These are phyloP conservation scores for Golubevia pallescens DNA, from an alignment of 1,284 basidiomycete genomes.

Conservation along the genomic window DNA sequence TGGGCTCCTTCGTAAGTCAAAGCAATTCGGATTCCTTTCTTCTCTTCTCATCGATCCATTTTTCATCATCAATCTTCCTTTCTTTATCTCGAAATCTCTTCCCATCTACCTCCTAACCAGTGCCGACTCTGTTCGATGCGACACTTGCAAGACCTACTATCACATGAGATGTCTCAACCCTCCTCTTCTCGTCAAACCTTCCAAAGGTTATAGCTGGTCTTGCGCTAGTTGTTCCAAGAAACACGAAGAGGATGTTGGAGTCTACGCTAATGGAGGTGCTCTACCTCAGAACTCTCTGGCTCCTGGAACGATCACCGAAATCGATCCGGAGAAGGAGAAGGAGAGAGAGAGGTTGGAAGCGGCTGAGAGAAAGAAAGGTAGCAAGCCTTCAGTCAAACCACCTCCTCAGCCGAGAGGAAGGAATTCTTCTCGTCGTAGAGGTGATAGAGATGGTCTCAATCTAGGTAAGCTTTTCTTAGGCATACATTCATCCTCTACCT, in stretches of 20 bases:
- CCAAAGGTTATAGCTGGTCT: conserved; percentile 96
- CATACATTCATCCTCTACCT: neutral
- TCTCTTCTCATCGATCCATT: conserved; percentile 11
- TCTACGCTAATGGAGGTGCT: conserved; percentile 64
- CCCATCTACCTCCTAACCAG: conserved; percentile 66
- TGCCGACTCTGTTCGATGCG: conserved; percentile 88
- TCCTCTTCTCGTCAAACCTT: conserved; percentile 90
- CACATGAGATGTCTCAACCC: conserved; percentile 94
- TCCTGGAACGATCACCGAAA: neutral
- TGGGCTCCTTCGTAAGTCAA: conserved; percentile 86
- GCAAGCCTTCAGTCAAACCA: conserved; percentile 2
- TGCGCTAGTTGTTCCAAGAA: conserved; percentile 88
- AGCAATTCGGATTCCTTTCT: too few relatives aligned
- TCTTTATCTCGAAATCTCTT: conserved; percentile 2
- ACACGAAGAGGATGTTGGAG: conserved; percentile 84
- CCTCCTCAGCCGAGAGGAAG: conserved; percentile 11
- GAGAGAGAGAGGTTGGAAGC: conserved; percentile 13
- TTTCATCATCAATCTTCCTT: conserved; percentile 9
- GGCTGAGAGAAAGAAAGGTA: neutral
- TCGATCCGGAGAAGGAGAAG: conserved; percentile 20
- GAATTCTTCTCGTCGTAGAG: conserved; percentile 9
- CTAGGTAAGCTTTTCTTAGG: neutral
- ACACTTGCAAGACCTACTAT: conserved; percentile 89
- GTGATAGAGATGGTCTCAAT: conserved; percentile 66
- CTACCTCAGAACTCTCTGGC: conserved; percentile 61